These are phyloP conservation scores for Helminthosporium solani DNA, from an alignment of 2,329 filamentous ascomycete genomes.

Conservation along the genomic window DNA sequence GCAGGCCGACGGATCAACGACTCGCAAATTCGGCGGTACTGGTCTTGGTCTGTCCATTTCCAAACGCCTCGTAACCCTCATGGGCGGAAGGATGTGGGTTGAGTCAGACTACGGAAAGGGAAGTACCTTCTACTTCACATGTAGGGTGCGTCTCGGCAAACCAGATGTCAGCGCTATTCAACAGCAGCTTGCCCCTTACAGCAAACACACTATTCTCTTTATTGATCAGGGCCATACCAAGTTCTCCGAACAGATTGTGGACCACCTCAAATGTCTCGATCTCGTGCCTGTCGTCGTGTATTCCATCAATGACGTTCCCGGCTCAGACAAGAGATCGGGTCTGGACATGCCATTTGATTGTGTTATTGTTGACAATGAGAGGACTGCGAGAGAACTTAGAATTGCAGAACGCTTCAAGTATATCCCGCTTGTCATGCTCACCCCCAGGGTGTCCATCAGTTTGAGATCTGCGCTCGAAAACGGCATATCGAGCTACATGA, in stretches of 20 bases:
- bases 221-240: conserved; percentile 87
- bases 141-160: conserved; percentile 79
- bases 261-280: conserved; percentile 76
- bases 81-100: conserved; percentile 96
- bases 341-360: conserved; percentile 76
- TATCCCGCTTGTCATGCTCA: conserved; percentile 89
- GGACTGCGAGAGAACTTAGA: conserved; percentile 80
- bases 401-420: conserved; percentile 96
- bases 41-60: conserved; percentile 93
- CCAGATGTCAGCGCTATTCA: conserved; percentile 76
- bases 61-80: conserved; percentile 89
- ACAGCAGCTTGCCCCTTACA: conserved; percentile 85
- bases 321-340: conserved; percentile 46
- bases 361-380: conserved; percentile 91
- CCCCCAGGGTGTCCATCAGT: conserved; percentile 84
- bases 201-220: conserved; percentile 87
- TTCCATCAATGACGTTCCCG: conserved; percentile 66
- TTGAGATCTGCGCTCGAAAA: conserved; percentile 92
- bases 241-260: conserved; percentile 71
- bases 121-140: conserved; percentile 96
- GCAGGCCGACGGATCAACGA: conserved; percentile 95
- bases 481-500: conserved; percentile 99
- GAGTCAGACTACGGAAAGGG: conserved; percentile 88
- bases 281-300: conserved; percentile 83
- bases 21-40: conserved; percentile 91